These are phyloP conservation scores for Corymbia calophylla DNA, from an alignment of 441 rosid species.

Conservation along the genomic window DNA sequence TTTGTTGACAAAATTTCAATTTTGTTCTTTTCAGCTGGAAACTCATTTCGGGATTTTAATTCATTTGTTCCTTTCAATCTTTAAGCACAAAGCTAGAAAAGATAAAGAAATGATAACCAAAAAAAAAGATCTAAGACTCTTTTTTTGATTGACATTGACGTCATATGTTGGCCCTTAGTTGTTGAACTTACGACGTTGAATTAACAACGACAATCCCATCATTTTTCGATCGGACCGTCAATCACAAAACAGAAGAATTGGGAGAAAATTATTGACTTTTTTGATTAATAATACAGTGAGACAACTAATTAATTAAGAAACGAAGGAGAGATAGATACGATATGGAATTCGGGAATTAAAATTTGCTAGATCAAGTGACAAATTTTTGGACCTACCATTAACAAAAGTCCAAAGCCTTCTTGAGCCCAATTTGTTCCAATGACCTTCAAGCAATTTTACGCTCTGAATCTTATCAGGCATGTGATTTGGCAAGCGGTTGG, in stretches of 20 bases:
- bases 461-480: too few species aligned
- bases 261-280: rapidly evolving
- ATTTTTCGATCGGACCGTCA: rapidly evolving
- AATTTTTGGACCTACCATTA: background rate
- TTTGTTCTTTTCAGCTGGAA: too few species aligned
- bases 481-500: rapidly evolving
- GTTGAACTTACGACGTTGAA: background rate
- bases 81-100: too few species aligned
- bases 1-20: too few species aligned
- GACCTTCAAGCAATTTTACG: too few species aligned
- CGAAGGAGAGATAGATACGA: background rate
- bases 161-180: background rate
- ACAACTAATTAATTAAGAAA: background rate
- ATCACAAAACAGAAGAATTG: background rate
- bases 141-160: rapidly evolving
- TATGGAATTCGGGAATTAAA: background rate
- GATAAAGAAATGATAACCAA: too few species aligned
- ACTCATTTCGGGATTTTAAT: too few species aligned
- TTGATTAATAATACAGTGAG: background rate
- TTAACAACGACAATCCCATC: rapidly evolving
- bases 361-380: background rate
- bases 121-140: too few species aligned
- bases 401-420: rapidly evolving
- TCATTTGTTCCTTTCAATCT: too few species aligned
- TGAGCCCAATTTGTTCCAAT: background rate